Percentiles rank a stretch among this genome's conserved stretches.
Conservation (phyloP, 2,329 filamentous ascomycete species). For the Colletotrichum truncatum region DNA sequence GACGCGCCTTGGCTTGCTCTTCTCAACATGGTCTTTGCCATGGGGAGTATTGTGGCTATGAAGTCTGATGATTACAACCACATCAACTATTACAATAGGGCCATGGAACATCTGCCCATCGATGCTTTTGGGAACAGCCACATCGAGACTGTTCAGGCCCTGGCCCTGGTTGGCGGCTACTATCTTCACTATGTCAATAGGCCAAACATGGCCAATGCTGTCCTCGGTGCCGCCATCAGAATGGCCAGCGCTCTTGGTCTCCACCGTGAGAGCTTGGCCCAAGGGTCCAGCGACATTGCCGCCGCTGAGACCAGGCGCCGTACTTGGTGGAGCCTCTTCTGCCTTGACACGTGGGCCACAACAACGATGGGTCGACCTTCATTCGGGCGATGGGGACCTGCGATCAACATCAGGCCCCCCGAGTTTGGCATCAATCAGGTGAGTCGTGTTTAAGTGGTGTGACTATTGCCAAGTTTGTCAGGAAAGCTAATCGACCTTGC, state of each 20-base stretch:
- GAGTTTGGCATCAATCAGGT: constrained; percentile 58
- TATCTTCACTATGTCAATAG: constrained; percentile 83
- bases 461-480: background rate
- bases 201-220: constrained; percentile 79
- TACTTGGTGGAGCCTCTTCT: constrained; percentile 81
- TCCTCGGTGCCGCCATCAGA: constrained; percentile 75
- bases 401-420: constrained; percentile 73
- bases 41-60: constrained; percentile 76
- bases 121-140: constrained; percentile 70
- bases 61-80: constrained; percentile 73
- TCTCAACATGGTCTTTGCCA: constrained; percentile 79
- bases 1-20: constrained; percentile 78
- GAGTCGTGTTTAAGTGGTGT: background rate
- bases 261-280: constrained; percentile 67
- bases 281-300: constrained; percentile 55
- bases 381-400: constrained; percentile 72
- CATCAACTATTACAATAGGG: constrained; percentile 74
- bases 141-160: constrained; percentile 77
- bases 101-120: constrained; percentile 72
- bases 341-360: constrained; percentile 78
- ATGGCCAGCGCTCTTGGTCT: constrained; percentile 80
- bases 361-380: constrained; percentile 77
- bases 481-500: background rate
- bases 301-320: constrained; percentile 70
- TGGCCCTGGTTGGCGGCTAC: constrained; percentile 77